Base-by-base conservation (phyloP, 1,284 basidiomycete species). In the Heliocybe sulcata region DNA sequence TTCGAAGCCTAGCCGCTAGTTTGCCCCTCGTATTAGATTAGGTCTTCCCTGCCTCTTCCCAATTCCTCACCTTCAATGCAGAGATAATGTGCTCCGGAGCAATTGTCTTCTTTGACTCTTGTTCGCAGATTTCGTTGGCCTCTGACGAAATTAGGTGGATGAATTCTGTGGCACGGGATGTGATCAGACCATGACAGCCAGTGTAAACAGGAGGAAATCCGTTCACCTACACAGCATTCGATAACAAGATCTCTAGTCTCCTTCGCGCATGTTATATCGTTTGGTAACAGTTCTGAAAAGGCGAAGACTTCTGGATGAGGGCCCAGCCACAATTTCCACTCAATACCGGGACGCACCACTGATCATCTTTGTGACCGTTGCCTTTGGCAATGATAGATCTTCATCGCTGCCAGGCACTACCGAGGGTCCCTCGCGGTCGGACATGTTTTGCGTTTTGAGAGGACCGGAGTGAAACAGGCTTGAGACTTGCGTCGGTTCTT, bases 101-200 rank as follows among this genome's bases (percentile, higher is more conserved):
- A 63, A 99, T 99, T 0, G 96, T 99, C 77, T 99, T 99, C 77
- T 98, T 98, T n/a, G 91, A 90, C 65, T 95, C 94, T 68, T 92
- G 88, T 67, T 99, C 97, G 70, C 97, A 99, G 57, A 98, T 93
- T 62, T 98, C 94, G 72, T 99, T 99, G 53, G 95, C 91, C 71
- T 98, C 94, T 6, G 95, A 95, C 14, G 97, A 97, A 66, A 99
- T 90, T 67, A 99, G 75, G 67, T 98, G 93, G 63, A 99, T 96
- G 72, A 98, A 99, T 77, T 99, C 96, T 98, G 65, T 4, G n/a
- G 48, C 20, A 14, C 8, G 22, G 12, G 29, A 16, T 29, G 55
- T 14, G 52, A 23, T 22, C 26, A 45, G 38, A 25, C n/a, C n/a
- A n/a, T 26, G 51, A 22, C 19, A 22, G 45, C 26, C 22, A 26